Evolutionary conservation across 2,329 filamentous ascomycete species (phyloP).

Genomic region (Trichoderma sp.): DNA sequence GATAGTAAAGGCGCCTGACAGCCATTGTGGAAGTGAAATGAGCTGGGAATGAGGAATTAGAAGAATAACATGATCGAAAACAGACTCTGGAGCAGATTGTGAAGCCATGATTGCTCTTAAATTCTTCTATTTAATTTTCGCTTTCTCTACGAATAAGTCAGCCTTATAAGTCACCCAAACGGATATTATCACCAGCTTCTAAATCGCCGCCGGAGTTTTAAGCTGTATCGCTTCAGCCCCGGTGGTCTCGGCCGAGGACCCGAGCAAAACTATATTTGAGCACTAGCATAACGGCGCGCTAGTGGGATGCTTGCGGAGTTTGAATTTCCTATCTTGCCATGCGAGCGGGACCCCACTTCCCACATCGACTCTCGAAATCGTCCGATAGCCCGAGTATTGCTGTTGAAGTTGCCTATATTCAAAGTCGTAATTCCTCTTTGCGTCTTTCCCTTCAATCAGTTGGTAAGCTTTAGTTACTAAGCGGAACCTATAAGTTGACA

Average conservation of each 20-base stretch:
- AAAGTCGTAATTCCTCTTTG: neutral
- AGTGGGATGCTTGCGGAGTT: neutral
- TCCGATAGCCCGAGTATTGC: neutral
- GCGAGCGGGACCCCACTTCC: neutral
- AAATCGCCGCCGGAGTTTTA: constrained; percentile 7
- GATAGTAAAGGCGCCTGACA: constrained; percentile 8
- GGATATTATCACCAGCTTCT: constrained; percentile 4
- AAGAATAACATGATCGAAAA: constrained; percentile 19
- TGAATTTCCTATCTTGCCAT: neutral
- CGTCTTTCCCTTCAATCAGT: neutral
- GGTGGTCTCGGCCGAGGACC: neutral
- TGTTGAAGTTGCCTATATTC: neutral
- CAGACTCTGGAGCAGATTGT: neutral
- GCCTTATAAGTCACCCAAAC: constrained; percentile 8
- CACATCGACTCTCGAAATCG: neutral
- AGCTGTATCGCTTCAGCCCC: neutral
- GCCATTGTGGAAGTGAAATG: neutral
- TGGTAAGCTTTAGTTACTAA: neutral
- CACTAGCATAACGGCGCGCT: neutral
- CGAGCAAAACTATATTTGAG: no score
- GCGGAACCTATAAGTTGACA: neutral
- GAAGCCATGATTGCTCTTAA: neutral
- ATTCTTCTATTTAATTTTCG: neutral
- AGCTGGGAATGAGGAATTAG: constrained; percentile 5
- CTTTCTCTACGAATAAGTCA: neutral